Conservation (phyloP, 305 asterid species). For the Andrographis paniculata region DNA sequence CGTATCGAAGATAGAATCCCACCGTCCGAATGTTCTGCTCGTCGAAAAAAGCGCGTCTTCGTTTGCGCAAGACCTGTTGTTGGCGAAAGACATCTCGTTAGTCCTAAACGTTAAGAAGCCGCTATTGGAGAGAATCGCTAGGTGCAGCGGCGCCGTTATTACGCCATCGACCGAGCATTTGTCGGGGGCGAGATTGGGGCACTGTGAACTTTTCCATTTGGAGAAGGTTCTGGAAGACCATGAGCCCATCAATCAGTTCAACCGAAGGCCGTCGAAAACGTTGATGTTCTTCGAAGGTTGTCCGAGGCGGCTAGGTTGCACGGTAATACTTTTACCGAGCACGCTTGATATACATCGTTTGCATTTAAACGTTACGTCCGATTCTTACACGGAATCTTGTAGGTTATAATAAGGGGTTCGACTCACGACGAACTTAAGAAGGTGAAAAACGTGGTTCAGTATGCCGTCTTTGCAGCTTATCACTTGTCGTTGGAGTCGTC, state of each 20-base stretch:
- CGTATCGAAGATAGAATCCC: slow-evolving; percentile 82
- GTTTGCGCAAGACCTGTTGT: slow-evolving; percentile 72
- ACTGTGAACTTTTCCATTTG: slow-evolving; percentile 80
- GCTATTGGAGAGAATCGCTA: slow-evolving; percentile 74
- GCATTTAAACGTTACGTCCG: neutral
- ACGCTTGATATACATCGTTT: no score
- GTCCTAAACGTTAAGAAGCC: slow-evolving; percentile 81
- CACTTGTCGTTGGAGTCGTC: slow-evolving; percentile 88
- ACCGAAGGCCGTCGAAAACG: slow-evolving; percentile 73
- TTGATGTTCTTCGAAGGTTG: slow-evolving; percentile 97
- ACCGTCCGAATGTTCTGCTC: slow-evolving; percentile 87
- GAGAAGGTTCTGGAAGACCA: slow-evolving; percentile 75
- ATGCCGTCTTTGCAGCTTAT: slow-evolving; percentile 92
- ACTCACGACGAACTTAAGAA: slow-evolving; percentile 67
- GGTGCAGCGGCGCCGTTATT: slow-evolving; percentile 83
- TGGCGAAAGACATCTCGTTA: slow-evolving; percentile 87
- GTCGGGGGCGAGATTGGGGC: slow-evolving; percentile 62
- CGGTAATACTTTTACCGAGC: slow-evolving; percentile 45
- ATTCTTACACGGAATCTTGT: slow-evolving; percentile 14
- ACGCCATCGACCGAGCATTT: slow-evolving; percentile 77
- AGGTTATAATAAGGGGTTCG: slow-evolving; percentile 85
- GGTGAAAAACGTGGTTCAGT: slow-evolving; percentile 69
- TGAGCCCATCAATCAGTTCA: slow-evolving; percentile 56
- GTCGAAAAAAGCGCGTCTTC: slow-evolving; percentile 95
- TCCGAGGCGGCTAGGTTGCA: slow-evolving; percentile 94